Conservation (phyloP, 2,329 filamentous ascomycete genomes). For the Diaporthe batatas region DNA sequence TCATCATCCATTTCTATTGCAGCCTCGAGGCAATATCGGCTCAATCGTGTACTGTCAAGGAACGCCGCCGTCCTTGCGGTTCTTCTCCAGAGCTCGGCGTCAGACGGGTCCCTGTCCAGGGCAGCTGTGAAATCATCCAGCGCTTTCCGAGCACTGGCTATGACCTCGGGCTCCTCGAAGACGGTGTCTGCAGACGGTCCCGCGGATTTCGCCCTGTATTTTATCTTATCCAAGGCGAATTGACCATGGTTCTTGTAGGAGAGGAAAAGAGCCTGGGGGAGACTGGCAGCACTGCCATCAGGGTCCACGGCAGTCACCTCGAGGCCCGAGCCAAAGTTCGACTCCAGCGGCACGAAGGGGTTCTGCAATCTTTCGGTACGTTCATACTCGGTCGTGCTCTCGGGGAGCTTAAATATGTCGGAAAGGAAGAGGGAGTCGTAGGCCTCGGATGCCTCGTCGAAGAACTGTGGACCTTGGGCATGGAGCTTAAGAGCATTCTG, state of each 20-base stretch:
- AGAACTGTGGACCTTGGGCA: slow-evolving; percentile 83
- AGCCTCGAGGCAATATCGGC: slow-evolving; percentile 74
- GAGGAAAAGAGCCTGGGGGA: slow-evolving; percentile 91
- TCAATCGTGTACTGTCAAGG: slow-evolving; percentile 68
- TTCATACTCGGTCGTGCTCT: slow-evolving; percentile 87
- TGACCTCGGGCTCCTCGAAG: slow-evolving; percentile 55
- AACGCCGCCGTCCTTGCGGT: slow-evolving; percentile 70
- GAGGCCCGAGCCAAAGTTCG: slow-evolving; percentile 63
- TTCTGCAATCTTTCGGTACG: slow-evolving; percentile 73
- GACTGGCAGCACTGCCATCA: slow-evolving; percentile 82
- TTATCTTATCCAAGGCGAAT: slow-evolving; percentile 84
- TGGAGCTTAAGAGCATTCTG: slow-evolving; percentile 92
- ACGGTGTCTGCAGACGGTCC: slow-evolving; percentile 48
- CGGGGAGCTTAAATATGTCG: slow-evolving; percentile 93
- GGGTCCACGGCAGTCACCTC: slow-evolving; percentile 71
- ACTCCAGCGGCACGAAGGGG: slow-evolving; percentile 61
- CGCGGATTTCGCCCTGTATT: slow-evolving; percentile 59
- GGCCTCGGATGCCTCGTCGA: slow-evolving; percentile 81
- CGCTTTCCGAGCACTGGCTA: slow-evolving; percentile 58
- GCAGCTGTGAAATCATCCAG: slow-evolving; percentile 70
- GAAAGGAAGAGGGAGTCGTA: slow-evolving; percentile 90
- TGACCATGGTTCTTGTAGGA: slow-evolving; percentile 97
- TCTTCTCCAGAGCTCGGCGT: slow-evolving; percentile 75
- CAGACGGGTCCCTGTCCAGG: slow-evolving; percentile 74
- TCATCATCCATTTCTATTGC: slow-evolving; percentile 78